Base-by-base conservation (phyloP, 164 flowering plant species). In the Magnolia officinalis region DNA sequence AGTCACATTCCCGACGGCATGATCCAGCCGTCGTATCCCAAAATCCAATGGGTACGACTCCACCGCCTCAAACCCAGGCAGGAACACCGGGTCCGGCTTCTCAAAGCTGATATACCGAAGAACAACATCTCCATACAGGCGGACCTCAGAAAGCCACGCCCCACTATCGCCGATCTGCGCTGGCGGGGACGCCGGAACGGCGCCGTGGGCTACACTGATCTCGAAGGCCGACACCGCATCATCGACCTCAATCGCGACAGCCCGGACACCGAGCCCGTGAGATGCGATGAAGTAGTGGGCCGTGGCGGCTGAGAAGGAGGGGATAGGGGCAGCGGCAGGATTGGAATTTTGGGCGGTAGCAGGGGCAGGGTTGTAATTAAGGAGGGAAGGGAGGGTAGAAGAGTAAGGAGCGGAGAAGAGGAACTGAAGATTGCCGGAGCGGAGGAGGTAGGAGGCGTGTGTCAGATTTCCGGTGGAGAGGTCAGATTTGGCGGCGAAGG, bases 341-440 rank as follows among this genome's bases (percentile, higher is more conserved):
- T 70, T 45, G 72, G 6, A 45, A 49, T 78, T 10, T 21, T 65
- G 93, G 71, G 90, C 80, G 6, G 45, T 3, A 37, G 45, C 4
- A 37, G 45, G 45, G 29, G 93, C 73, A 50, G 93, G 86, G 6
- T 24, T 29, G 74, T 20, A 71, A 52, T 77, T 11, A 23, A 77
- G 18, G 21, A 75, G 29, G 73, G 67, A 67, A 76, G 68, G 71
- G 65, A 72, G 88, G 78, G 64, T 19, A 21, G 98, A 90, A 2
- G 98, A 91, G 80, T 94, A 94, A 50, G 98, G 92, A 18, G 98
- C 92, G 67, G 97, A 83, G 90, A 94, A 94, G 78, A 92, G 91
- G 86, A 94, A 85, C 69, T 67, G 7, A 69, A 94, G 91, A 63
- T 86, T 71, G 70, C 87, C 89, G 81, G 97, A 89, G 73, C 89